Evolutionary conservation across 2,329 filamentous ascomycete species (phyloP), one percentile per base, ranked within the genome.

Genomic region (Colletotrichum tamarilloi): DNA sequence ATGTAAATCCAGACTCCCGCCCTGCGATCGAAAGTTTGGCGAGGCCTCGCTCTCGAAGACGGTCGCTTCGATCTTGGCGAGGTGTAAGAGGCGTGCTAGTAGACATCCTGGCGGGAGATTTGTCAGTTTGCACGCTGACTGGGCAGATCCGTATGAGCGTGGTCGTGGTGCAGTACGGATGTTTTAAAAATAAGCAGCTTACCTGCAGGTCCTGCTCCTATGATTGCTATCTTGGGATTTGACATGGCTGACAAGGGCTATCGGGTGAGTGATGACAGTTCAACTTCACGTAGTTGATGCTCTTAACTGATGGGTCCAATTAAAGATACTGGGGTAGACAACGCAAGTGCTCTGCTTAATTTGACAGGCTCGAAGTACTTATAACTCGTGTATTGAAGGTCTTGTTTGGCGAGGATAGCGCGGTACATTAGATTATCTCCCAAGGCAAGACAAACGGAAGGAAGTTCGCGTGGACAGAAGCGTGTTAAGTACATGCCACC

Each of bases 1-100:
- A 74, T 91, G 88, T 9, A 91, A 79, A 76, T 91, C 89, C 2
- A 91, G 83, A 4, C 82, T 86, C 9, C 89, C 88, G 38, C 88
- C 88, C 76, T 89, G 86, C 6, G 80, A 82, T 55, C 86, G 82
- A 67, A 84, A 84, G 72, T 85, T 76, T n/a, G 84, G 82, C 4
- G 82, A 82, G 8, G 79, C 67, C 32, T 88, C 86, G 58, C 82
- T 81, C 79, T 90, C 86, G 75, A 86, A 91, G 30, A 91, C 79
- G 7, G 83, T 86, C 72, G 85, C 84, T 4, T 85, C 78, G 62
- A 89, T 81, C 60, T 81, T 79, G 69, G 85, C 81, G n/a, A 83
- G 78, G 62, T 86, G 81, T 8, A 91, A 84, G 46, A 91, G 83
- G 24, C 86, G 85, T 53, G 87, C 88, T 1, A 91, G 82, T 59